Conservation (phyloP, 148 eudicot genomes). For the Spergularia marina region DNA sequence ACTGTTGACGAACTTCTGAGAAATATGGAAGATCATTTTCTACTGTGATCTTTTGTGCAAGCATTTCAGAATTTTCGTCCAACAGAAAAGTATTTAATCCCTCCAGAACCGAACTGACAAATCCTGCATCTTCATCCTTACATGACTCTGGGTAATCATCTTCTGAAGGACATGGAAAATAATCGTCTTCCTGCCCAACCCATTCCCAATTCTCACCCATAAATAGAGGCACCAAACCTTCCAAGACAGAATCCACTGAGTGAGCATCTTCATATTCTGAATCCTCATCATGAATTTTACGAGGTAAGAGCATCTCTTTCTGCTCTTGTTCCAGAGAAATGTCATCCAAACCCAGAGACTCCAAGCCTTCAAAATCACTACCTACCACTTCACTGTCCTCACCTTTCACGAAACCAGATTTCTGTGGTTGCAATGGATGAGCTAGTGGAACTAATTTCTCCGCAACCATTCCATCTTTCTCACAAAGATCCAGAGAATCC, state of each 20-base stretch:
- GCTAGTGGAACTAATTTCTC: conserved; percentile 9
- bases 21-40: conserved; percentile 13
- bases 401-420: conserved; percentile 13
- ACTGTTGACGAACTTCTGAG: conserved; percentile 6
- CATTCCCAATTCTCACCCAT: conserved; percentile 39
- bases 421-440: not conserved
- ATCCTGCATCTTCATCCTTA: not conserved
- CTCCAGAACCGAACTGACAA: no score
- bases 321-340: conserved; percentile 19
- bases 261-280: conserved; percentile 21
- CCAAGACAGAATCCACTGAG: conserved; percentile 22
- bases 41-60: conserved; percentile 15
- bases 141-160: not conserved
- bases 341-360: conserved; percentile 27
- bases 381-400: conserved; percentile 13
- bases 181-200: conserved; percentile 14
- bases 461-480: conserved; percentile 6
- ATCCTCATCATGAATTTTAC: conserved; percentile 12
- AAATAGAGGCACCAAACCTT: conserved; percentile 34
- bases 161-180: conserved; percentile 10
- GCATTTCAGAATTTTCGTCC: conserved; percentile 24
- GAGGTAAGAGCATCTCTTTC: conserved; percentile 25
- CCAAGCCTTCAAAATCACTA: conserved; percentile 27
- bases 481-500: conserved; percentile 25
- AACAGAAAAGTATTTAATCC: conserved; percentile 14